Conservation (phyloP, 2,329 filamentous ascomycete species). For the Orbilia blumenaviensis region DNA sequence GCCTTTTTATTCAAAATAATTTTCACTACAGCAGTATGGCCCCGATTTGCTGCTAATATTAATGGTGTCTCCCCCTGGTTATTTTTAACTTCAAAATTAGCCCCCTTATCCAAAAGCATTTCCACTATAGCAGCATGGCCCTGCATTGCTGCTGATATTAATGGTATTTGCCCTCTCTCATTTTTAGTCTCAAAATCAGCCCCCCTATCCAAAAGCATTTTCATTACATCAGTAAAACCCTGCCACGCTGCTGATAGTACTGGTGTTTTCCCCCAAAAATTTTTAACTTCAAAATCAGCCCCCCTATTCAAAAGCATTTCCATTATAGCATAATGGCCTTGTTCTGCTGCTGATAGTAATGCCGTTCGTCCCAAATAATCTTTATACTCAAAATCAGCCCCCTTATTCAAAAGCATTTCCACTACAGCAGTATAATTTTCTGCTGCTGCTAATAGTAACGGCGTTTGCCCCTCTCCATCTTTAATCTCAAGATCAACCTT, state of each 20-base stretch:
- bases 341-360: background rate
- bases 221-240: background rate
- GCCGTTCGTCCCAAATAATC: background rate
- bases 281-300: background rate
- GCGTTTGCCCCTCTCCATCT: constrained; percentile 28
- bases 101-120: constrained; percentile 5
- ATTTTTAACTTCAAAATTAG: background rate
- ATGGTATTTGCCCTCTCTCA: no score
- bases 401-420: constrained; percentile 21
- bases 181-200: no score
- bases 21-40: no score
- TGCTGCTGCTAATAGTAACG: constrained; percentile 39
- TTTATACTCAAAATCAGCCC: constrained; percentile 21
- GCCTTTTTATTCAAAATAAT: no score
- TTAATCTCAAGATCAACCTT: background rate
- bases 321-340: background rate
- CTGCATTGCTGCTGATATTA: no score
- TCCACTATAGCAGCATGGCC: constrained; percentile 11
- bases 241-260: constrained; percentile 32
- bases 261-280: constrained; percentile 36
- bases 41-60: no score
- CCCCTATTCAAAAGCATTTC: background rate
- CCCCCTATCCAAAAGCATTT: no score
- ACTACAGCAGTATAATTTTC: constrained; percentile 5
- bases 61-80: no score